Evolutionary conservation across 106 monocot species (phyloP).

Genomic region (Dendrobium catenatum): DNA sequence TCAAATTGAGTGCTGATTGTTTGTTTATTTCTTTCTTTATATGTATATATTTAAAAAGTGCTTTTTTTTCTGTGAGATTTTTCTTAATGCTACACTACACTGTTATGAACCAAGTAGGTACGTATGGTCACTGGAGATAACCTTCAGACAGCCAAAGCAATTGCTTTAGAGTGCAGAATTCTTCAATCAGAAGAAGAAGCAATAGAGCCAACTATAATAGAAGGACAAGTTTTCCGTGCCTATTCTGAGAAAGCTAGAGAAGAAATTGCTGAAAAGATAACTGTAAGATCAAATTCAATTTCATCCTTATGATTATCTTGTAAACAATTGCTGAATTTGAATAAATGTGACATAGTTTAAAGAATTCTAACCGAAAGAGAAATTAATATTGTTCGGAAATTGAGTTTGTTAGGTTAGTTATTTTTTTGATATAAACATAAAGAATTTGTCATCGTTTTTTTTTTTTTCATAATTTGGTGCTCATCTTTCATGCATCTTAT

Average conservation of each 20-base stretch:
- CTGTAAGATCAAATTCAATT: conserved; percentile 21
- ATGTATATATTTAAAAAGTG: background rate
- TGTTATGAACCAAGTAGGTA: conserved; percentile 33
- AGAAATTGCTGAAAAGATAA: conserved; percentile 57
- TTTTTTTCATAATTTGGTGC: no score
- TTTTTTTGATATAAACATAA: no score
- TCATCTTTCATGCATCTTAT: no score
- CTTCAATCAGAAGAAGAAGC: conserved; percentile 35
- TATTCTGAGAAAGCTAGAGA: conserved; percentile 51
- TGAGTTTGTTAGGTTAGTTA: no score
- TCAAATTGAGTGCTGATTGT: no score
- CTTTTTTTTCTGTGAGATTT: background rate
- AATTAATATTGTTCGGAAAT: no score
- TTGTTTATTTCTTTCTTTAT: no score
- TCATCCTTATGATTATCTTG: no score
- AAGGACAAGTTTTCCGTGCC: conserved; percentile 65
- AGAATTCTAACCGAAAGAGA: no score
- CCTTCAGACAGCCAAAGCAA: conserved; percentile 82
- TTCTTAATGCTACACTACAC: background rate
- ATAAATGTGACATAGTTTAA: no score
- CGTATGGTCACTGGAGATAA: conserved; percentile 93
- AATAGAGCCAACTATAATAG: conserved; percentile 51
- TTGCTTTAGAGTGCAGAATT: conserved; percentile 82
- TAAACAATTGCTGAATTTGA: no score
- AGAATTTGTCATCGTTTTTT: no score